Evolutionary conservation across 805 yeast species (phyloP).

Genomic region (Candida khao-thaluensis): DNA sequence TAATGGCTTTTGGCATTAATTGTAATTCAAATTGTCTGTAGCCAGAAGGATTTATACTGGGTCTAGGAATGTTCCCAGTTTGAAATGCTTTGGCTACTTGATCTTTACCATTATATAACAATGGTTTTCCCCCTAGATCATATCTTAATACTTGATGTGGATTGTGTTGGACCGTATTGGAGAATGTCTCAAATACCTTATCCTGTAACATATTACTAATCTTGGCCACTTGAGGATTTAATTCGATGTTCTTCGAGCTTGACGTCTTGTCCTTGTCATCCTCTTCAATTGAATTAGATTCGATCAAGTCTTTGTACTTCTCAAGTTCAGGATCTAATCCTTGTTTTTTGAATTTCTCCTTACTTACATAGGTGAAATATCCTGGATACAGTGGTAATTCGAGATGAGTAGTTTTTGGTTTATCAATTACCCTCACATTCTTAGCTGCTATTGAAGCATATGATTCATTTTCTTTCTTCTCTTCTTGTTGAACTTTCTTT

Average conservation of each 20-base stretch:
- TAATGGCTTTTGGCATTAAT: conserved; percentile 89
- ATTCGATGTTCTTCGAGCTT: conserved; percentile 4
- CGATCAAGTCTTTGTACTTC: conserved; percentile 49
- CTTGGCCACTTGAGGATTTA: conserved; percentile 25
- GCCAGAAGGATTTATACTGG: conserved; percentile 60
- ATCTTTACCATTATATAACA: conserved; percentile 67
- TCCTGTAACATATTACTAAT: conserved; percentile 57
- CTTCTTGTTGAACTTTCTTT: conserved; percentile 11
- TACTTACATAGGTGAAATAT: conserved; percentile 66
- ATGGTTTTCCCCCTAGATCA: conserved; percentile 74
- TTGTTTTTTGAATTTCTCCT: conserved; percentile 59
- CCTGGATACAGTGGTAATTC: conserved; percentile 60
- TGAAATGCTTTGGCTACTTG: conserved; percentile 38
- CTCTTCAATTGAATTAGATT: conserved; percentile 41
- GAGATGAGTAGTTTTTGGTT: conserved; percentile 6
- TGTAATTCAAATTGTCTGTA: conserved; percentile 77
- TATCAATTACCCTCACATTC: conserved; percentile 8
- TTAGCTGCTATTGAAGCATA: conserved; percentile 25
- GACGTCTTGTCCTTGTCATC: conserved; percentile 11
- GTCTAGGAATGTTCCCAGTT: conserved; percentile 46
- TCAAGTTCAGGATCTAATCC: conserved; percentile 52
- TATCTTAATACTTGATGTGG: conserved; percentile 86
- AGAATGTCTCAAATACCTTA: conserved; percentile 74
- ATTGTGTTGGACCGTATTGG: conserved; percentile 72
- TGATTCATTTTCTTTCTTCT: conserved; percentile 16